Conservation (phyloP, 495 filamentous ascomycete species). For the Aspergillus asperescens region DNA sequence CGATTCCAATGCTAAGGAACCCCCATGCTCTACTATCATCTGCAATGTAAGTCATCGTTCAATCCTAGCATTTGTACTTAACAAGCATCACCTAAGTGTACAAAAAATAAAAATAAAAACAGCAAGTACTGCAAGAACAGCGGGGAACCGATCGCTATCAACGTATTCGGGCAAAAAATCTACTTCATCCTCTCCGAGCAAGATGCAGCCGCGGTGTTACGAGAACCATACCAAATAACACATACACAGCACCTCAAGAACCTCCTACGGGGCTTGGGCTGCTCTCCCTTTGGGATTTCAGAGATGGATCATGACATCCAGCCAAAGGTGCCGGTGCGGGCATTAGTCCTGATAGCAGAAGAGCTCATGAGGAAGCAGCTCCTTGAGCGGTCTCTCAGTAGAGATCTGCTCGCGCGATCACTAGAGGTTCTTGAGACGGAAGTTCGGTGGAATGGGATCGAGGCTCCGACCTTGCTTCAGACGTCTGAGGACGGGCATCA, state of each 20-base stretch:
- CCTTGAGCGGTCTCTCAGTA: neutral
- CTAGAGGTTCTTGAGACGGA: neutral
- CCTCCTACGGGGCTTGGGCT: neutral
- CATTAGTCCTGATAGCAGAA: neutral
- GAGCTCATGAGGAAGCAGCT: slow-evolving; percentile 3
- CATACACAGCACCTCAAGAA: neutral
- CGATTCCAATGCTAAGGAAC: neutral
- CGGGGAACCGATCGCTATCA: neutral
- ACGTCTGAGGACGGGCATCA: neutral
- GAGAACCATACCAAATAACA: neutral
- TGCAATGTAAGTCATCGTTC: neutral
- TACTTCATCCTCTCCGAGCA: slow-evolving; percentile 1
- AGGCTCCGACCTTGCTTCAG: neutral
- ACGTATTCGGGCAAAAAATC: neutral
- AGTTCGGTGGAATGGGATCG: neutral
- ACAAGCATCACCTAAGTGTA: too few relatives aligned
- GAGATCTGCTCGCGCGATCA: neutral
- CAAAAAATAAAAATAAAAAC: too few relatives aligned
- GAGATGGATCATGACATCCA: slow-evolving; percentile 1
- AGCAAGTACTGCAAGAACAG: neutral
- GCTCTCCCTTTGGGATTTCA: neutral
- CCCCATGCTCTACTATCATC: neutral
- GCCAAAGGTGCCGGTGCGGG: neutral
- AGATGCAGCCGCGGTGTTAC: neutral
- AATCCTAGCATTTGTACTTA: neutral